phyloP scores from a whole-genome alignment of 148 eudicot genomes.

The Tetragonia tetragonoides region DNA sequence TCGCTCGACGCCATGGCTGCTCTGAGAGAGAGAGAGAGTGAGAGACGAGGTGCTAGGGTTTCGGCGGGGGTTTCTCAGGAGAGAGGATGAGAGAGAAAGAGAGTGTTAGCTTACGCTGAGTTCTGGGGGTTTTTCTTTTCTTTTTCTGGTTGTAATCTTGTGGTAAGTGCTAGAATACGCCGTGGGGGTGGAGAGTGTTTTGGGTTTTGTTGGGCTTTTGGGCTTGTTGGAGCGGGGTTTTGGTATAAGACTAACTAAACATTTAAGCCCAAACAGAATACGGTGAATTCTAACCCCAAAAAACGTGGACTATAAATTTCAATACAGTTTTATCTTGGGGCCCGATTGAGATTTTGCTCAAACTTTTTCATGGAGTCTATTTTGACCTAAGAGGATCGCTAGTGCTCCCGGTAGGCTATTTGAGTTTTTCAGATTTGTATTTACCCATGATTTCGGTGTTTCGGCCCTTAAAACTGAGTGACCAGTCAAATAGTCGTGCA shows the following conservation, averaged over 20 bases:
- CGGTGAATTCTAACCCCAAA: too few relatives aligned
- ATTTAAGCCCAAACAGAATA: not conserved
- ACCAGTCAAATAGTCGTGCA: too few relatives aligned
- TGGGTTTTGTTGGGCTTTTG: not conserved
- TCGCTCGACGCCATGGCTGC: conserved; percentile 48
- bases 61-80: conserved; percentile 14
- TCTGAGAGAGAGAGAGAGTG: not conserved
- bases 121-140: not conserved
- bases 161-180: conserved; percentile 9
- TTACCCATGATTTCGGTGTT: too few relatives aligned
- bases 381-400: too few relatives aligned
- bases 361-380: too few relatives aligned
- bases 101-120: not conserved
- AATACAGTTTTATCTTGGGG: too few relatives aligned
- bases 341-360: too few relatives aligned
- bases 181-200: not conserved
- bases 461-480: too few relatives aligned
- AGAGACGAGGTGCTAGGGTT: conserved; percentile 23
- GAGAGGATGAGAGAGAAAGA: not conserved
- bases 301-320: too few relatives aligned
- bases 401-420: too few relatives aligned
- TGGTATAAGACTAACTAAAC: too few relatives aligned
- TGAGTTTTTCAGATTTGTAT: too few relatives aligned
- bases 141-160: not conserved
- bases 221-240: not conserved